phyloP scores from a whole-genome alignment of 805 yeast species.

The Kuraishia floccosa region DNA sequence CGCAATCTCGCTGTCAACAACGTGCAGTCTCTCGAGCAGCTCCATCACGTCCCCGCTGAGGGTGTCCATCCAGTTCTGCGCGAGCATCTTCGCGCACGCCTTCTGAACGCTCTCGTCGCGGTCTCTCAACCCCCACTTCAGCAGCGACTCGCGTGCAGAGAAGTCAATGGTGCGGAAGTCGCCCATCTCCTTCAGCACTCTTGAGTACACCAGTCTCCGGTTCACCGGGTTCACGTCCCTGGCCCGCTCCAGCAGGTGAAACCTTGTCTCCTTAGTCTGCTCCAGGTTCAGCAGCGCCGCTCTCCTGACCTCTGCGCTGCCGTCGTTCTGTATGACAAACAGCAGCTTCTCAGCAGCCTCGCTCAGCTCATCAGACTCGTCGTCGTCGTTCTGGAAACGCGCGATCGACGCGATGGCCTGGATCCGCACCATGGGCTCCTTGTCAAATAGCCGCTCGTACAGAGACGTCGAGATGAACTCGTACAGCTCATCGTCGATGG shows the following conservation, averaged over 20 bases:
- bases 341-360: slow-evolving; percentile 36
- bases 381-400: slow-evolving; percentile 58
- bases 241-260: slow-evolving; percentile 65
- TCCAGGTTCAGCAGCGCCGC: slow-evolving; percentile 68
- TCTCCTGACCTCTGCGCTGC: slow-evolving; percentile 81
- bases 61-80: slow-evolving; percentile 59
- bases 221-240: slow-evolving; percentile 66
- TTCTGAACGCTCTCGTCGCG: slow-evolving; percentile 63
- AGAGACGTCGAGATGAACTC: slow-evolving; percentile 51
- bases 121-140: slow-evolving; percentile 82
- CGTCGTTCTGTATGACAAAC: slow-evolving; percentile 59
- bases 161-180: slow-evolving; percentile 41
- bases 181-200: slow-evolving; percentile 56
- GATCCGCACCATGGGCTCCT: slow-evolving; percentile 68
- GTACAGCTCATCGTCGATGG: slow-evolving; percentile 63
- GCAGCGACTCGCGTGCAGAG: slow-evolving; percentile 49
- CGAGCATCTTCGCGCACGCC: slow-evolving; percentile 65
- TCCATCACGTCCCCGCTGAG: slow-evolving; percentile 62
- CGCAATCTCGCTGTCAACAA: slow-evolving; percentile 57
- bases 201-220: slow-evolving; percentile 61
- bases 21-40: slow-evolving; percentile 60
- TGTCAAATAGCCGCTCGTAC: slow-evolving; percentile 55
- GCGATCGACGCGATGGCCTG: slow-evolving; percentile 77
- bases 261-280: slow-evolving; percentile 39
- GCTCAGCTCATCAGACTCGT: slow-evolving; percentile 20